A percentile compares a stretch with the other conserved stretches of the same genome.
phyloP scores from a whole-genome alignment of 805 yeast genomes.

The Hanseniaspora opuntiae region DNA sequence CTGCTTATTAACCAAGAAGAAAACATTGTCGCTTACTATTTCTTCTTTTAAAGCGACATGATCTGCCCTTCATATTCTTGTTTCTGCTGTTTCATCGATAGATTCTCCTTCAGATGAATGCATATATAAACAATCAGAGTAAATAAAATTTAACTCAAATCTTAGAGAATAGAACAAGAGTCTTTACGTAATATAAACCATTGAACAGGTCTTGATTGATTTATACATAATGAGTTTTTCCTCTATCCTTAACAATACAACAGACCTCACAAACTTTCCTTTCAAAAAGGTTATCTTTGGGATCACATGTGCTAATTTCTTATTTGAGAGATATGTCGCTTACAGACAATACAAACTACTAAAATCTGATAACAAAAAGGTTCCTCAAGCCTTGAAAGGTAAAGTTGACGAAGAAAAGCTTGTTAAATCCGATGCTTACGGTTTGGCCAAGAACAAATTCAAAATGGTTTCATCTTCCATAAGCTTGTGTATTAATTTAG shows the following conservation, averaged over 20 bases:
- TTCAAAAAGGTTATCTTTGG: constrained; percentile 72
- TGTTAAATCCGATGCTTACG: constrained; percentile 61
- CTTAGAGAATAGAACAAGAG: too few relatives aligned
- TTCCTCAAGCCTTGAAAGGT: constrained; percentile 57
- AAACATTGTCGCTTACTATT: too few relatives aligned
- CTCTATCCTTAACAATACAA: too few relatives aligned
- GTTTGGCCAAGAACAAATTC: constrained; percentile 64
- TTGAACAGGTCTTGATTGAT: too few relatives aligned
- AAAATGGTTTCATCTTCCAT: constrained; percentile 37
- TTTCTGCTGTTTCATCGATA: too few relatives aligned
- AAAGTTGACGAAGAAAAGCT: constrained; percentile 64
- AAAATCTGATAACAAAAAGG: constrained; percentile 30
- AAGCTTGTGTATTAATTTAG: constrained; percentile 35
- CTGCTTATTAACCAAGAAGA: too few relatives aligned
- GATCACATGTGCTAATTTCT: constrained; percentile 58
- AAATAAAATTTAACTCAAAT: too few relatives aligned
- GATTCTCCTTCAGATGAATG: too few relatives aligned
- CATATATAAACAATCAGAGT: too few relatives aligned
- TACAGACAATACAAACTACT: constrained; percentile 66
- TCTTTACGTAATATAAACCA: too few relatives aligned
- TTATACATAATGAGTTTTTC: background rate
- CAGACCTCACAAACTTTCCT: constrained; percentile 41
- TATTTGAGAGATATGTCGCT: constrained; percentile 60
- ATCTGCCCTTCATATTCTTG: too few relatives aligned
- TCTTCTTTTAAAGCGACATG: too few relatives aligned